phyloP scores from a whole-genome alignment of 2,329 filamentous ascomycete species.

The Ploettnerulaceae sp. region DNA sequence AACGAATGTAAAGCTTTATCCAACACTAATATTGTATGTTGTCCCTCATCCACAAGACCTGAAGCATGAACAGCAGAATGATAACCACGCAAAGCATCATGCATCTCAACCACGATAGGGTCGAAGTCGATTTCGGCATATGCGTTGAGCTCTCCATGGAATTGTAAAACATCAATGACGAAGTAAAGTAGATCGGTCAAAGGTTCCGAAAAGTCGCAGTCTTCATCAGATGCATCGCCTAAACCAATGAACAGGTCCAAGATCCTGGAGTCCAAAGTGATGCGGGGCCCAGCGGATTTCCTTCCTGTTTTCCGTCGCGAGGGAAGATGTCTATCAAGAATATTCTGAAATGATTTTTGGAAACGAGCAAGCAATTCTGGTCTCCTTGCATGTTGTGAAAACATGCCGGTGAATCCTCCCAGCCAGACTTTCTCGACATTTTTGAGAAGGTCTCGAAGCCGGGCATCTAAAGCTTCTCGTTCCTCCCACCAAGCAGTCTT shows the following conservation, averaged over 20 bases:
- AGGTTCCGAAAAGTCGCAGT: conserved; percentile 75
- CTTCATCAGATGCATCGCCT: conserved; percentile 63
- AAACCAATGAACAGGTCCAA: conserved; percentile 86
- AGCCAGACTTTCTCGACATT: conserved; percentile 94
- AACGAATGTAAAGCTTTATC: conserved; percentile 89
- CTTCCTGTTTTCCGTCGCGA: conserved; percentile 65
- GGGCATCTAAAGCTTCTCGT: conserved; percentile 71
- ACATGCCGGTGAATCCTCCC: conserved; percentile 90
- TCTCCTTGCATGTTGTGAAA: conserved; percentile 66
- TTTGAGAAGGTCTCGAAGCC: conserved; percentile 70
- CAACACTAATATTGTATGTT: conserved; percentile 81
- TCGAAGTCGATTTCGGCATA: conserved; percentile 99
- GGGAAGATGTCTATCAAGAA: conserved; percentile 79
- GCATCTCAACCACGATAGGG: conserved; percentile 78
- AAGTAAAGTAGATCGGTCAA: conserved; percentile 94
- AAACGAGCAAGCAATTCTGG: conserved; percentile 67
- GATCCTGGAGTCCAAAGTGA: conserved; percentile 60
- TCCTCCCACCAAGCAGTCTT: conserved; percentile 88
- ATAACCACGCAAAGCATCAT: conserved; percentile 78
- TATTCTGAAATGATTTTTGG: conserved; percentile 68
- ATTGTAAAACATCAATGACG: conserved; percentile 92
- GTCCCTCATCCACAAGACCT: conserved; percentile 36
- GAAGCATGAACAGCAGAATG: conserved; percentile 47
- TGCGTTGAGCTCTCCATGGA: conserved; percentile 91
- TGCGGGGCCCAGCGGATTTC: conserved; percentile 40